Base-by-base conservation (phyloP, 805 yeast species). In the Sugiyamaella chiloensis region DNA sequence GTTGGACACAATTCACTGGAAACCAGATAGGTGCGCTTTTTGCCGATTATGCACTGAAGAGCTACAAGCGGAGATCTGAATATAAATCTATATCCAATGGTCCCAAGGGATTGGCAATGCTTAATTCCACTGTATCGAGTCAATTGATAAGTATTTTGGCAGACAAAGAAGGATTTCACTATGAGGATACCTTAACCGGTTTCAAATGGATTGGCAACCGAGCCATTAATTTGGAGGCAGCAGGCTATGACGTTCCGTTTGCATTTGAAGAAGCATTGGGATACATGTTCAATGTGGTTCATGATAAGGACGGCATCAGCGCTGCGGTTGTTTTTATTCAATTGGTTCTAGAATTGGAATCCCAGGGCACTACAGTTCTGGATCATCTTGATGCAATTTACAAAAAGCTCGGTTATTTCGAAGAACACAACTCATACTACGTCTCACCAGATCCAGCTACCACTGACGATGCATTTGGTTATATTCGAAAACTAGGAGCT, bases 181-280 rank as follows among this genome's bases (percentile, higher is more conserved):
- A 75, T 64, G 74, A 70, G 35, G 97, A 93, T 52, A 91, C 98
- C 0, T 72, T 91, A 48, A 91, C 98, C 0, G 99, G 99, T 1
- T 91, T 91, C 72, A 91, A 91, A 67, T 91, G 99, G 99, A 83
- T 91, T 30, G 99, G 98, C 2, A 91, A 91, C 61, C 78, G 80
- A 53, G 93, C 96, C 1, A 79, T 84, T 29, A 85, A 82, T 5
- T 69, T 87, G 42, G 88, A 85, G 53, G 52, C 60, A 0, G 62
- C 76, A 37, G 96, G 95, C 0, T 79, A 60, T 58, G 53, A 45
- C 3, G 96, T 90, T 1, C 95, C 96, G 0, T 89, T 91, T 69
- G 97, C 87, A 0, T 91, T 76, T 62, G 99, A 91, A 65, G 99
- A 91, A 62, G 98, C 98, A 2, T 85, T 91, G 55, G 99, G 99